These are phyloP conservation scores for Aspergillus brunneoviolaceus DNA, from an alignment of 2,329 filamentous ascomycete genomes.

Conservation along the genomic window DNA sequence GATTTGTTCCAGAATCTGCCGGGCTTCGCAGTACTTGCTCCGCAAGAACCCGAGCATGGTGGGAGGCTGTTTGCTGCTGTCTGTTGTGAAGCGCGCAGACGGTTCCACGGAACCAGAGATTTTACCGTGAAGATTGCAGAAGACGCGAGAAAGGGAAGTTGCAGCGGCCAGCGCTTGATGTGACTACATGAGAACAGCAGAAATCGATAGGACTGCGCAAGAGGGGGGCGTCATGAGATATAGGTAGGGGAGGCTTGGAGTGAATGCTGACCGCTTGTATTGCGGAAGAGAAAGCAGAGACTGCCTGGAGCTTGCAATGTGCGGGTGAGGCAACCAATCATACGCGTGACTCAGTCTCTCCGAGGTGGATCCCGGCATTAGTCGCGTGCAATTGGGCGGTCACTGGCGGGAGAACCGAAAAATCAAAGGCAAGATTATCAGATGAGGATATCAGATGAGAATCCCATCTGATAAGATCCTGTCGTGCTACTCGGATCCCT, in stretches of 20 bases:
- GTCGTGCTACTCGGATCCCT: neutral
- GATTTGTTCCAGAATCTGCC: neutral
- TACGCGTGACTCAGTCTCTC: neutral
- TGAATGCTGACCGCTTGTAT: neutral
- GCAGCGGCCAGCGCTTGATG: neutral
- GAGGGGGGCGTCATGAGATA: neutral
- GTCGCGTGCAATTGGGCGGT: neutral
- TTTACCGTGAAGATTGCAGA: neutral
- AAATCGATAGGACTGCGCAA: neutral
- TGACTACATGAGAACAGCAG: neutral
- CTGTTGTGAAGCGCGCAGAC: neutral
- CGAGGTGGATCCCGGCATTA: too few species aligned
- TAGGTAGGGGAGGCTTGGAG: neutral
- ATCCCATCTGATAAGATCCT: conserved; percentile 2
- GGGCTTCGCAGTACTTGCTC: neutral
- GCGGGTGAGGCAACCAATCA: neutral
- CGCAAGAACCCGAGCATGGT: conserved; percentile 9
- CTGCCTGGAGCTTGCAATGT: neutral
- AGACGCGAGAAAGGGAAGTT: neutral
- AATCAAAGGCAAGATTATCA: neutral
- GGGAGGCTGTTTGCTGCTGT: neutral
- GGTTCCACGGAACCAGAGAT: neutral
- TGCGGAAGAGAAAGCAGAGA: neutral
- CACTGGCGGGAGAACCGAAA: neutral
- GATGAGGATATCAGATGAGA: conserved; percentile 4